Base-by-base conservation (phyloP, 768 basidiomycete genomes). In the Tephrocybe sp. region DNA sequence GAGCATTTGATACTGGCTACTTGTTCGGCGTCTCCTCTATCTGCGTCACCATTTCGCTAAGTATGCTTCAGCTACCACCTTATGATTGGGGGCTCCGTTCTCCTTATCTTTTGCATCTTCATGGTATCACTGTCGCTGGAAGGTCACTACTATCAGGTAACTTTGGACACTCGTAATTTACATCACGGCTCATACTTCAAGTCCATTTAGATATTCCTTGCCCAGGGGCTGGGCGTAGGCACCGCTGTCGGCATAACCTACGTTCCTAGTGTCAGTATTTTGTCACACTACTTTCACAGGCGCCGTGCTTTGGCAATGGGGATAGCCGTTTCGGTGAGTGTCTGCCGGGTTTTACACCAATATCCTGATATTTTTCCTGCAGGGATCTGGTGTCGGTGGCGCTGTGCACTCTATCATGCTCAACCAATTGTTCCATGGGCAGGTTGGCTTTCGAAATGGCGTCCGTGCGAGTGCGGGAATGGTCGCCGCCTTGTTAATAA, bases 391-490 rank as follows among this genome's bases (percentile, higher is more conserved):
- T 15, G 61, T 83, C 12, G 85, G 86, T 2, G 83, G 81, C 10
- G 72, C 80, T 20, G 58, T 86, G 8, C 82, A 84, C 51, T 81
- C 83, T 2, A 83, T 85, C 57, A 75, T 85, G 70, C 68, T 88
- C 18, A 86, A 88, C 60, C 70, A 75, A 33, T 65, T 73, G 52
- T 75, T 78, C 51, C 65, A 77, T 49, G 73, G 75, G 3, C 57
- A 56, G 2, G 67, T 76, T 14, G 81, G 85, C 3, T 70, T 83
- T 75, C 82, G 68, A 78, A 63, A 66, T 25, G 72, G 72, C 17
- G 72, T 75, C 10, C 68, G 75, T 9, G 66, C 64, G 20, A 75
- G 71, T 32, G 73, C 73, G 5, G 72, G 62, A 7, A 58, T 80
- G 36, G 33, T 68, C 20, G 62, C 59, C 3, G 57, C 53, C 10